Evolutionary conservation across 1,284 basidiomycete species (phyloP), one percentile per base, ranked within the genome.

Genomic region (Rhodotorula sp.): DNA sequence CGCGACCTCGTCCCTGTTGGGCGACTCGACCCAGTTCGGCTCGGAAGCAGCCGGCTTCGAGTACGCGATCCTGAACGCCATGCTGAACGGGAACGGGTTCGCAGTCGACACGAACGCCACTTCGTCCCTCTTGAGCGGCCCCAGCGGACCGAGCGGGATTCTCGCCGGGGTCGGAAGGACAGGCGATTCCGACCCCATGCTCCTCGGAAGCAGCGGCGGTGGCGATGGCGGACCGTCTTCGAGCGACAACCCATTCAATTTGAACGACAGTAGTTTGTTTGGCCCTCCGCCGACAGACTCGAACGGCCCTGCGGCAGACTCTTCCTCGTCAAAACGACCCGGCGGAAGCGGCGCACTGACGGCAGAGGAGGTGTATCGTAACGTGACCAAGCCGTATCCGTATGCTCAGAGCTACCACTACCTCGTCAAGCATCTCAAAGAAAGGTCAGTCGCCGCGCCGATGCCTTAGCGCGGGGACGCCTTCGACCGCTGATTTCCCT

Each of bases 351-450:
- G 58, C 44, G 58, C 42, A 17, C 44, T 75, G 62, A 75, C 74
- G 22, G 75, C 72, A 4, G 76, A 85, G 86, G 82, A 87, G 83
- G 89, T 93, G 70, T 89, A 91, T 77, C 84, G 87, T 75, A 85
- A 85, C 64, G 86, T 94, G 49, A 89, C 87, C n/a, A 85, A 86
- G 77, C 88, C 91, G 17, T 94, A 92, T 33, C 72, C 68, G 18
- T 95, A 95, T 79, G 94, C 91, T 22, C 89, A 95, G 82, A 91
- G 92, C 29, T 96, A 95, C 80, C 94, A 95, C 80, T 90, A 90
- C 80, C 83, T 96, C 77, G 95, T 96, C 91, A 91, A 92, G 82
- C 90, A 93, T 80, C 84, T 96, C 64, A 89, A 89, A 60, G 86
- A 86, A 76, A 87, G 91, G 91, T 93, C 62, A 60, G 81, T 63